A percentile compares a stretch with the other conserved stretches of the same genome.
Conservation (phyloP, 2,329 filamentous ascomycete species). For the Trichoderma oligosporum region DNA sequence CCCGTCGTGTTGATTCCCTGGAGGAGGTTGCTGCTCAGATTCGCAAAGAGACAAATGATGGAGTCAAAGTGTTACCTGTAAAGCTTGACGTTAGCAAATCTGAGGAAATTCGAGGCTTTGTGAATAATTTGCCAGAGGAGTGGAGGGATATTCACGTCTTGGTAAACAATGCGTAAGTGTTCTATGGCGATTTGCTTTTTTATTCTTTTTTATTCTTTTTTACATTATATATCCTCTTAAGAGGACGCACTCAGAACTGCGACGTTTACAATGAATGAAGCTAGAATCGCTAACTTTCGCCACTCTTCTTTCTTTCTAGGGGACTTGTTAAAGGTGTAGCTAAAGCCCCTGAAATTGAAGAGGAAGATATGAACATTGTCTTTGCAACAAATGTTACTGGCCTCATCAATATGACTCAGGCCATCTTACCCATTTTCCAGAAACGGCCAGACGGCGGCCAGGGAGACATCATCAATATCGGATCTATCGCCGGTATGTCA, state of each 20-base stretch:
- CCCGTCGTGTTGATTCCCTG: constrained; percentile 76
- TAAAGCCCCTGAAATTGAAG: constrained; percentile 74
- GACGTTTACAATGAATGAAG: not conserved
- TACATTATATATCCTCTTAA: not conserved
- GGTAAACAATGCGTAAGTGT: constrained; percentile 88
- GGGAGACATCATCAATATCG: constrained; percentile 94
- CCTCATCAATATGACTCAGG: constrained; percentile 95
- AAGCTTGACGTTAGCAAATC: constrained; percentile 84
- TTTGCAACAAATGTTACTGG: constrained; percentile 91
- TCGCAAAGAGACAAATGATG: constrained; percentile 67
- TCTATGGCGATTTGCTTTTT: not conserved
- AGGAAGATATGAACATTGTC: constrained; percentile 82
- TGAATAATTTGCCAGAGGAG: constrained; percentile 69
- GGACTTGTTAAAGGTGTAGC: constrained; percentile 87
- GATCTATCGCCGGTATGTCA: constrained; percentile 70
- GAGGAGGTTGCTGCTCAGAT: constrained; percentile 75
- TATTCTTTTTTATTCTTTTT: not conserved
- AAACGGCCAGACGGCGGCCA: constrained; percentile 68
- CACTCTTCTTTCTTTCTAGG: constrained; percentile 39
- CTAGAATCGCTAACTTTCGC: not conserved
- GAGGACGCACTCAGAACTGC: not conserved
- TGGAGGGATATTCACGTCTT: constrained; percentile 83
- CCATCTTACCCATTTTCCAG: constrained; percentile 78
- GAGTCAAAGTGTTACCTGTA: constrained; percentile 76
- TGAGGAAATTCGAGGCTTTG: constrained; percentile 68